phyloP scores from a whole-genome alignment of 1,284 basidiomycete genomes.

The Cystobasidium sp. region DNA sequence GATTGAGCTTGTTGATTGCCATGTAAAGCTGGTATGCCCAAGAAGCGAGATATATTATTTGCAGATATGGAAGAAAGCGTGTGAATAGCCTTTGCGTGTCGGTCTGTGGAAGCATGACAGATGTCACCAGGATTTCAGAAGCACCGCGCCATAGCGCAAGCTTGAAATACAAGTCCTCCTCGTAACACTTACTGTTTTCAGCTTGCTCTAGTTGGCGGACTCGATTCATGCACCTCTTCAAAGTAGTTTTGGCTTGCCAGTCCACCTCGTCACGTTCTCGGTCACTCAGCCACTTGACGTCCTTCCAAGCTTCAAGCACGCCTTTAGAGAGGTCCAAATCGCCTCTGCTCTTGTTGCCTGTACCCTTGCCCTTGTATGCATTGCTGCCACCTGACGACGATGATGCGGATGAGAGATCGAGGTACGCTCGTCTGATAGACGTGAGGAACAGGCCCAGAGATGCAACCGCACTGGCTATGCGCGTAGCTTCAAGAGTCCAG shows the following conservation, averaged over 20 bases:
- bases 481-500: conserved; percentile 27
- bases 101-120: conserved; percentile 28
- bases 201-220: conserved; percentile 81
- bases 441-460: conserved; percentile 71
- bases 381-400: conserved; percentile 13
- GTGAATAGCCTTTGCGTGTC: conserved; percentile 54
- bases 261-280: conserved; percentile 89
- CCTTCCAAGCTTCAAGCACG: conserved; percentile 63
- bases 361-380: conserved; percentile 30
- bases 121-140: not conserved
- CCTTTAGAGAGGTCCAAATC: conserved; percentile 36
- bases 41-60: conserved; percentile 67
- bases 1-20: conserved; percentile 64
- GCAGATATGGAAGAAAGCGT: conserved; percentile 54
- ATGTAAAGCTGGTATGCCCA: conserved; percentile 67
- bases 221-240: conserved; percentile 78
- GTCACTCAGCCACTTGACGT: conserved; percentile 74
- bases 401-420: conserved; percentile 63
- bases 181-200: conserved; percentile 73
- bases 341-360: conserved; percentile 29
- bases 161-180: not conserved
- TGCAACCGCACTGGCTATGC: conserved; percentile 57
- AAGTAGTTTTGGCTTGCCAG: conserved; percentile 78
- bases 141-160: not conserved
- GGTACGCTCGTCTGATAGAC: conserved; percentile 73